phyloP scores from a whole-genome alignment of 2,329 filamentous ascomycete species.

The Diaporthe vexans region DNA sequence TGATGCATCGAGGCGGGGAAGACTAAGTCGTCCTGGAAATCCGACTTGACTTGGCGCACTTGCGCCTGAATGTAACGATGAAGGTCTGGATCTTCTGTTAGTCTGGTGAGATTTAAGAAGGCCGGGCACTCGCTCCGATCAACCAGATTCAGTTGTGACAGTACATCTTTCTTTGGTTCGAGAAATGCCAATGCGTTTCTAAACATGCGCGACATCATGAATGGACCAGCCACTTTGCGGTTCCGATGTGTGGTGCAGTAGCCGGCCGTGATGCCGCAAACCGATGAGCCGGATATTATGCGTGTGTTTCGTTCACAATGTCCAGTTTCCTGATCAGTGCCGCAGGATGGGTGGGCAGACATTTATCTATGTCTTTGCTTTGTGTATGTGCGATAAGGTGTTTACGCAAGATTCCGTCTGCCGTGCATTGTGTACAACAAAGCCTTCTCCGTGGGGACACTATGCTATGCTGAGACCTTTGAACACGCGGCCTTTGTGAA shows the following conservation, averaged over 20 bases:
- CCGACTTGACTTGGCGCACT: background rate
- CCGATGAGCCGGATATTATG: background rate
- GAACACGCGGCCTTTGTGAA: too few relatives aligned
- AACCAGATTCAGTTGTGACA: background rate
- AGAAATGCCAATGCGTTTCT: background rate
- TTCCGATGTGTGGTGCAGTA: background rate
- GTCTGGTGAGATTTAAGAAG: background rate
- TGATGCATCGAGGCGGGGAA: background rate
- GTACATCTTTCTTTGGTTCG: background rate
- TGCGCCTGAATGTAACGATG: background rate
- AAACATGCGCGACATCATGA: background rate
- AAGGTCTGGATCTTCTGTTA: background rate
- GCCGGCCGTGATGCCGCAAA: background rate
- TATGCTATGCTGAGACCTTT: background rate
- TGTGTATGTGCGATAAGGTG: background rate
- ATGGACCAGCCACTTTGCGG: background rate
- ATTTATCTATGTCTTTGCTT: background rate
- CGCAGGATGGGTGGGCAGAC: background rate
- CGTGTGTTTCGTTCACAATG: background rate
- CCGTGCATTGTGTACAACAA: background rate
- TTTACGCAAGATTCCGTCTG: background rate
- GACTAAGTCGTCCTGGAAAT: background rate
- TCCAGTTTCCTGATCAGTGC: rapidly evolving
- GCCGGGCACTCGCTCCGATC: conserved; percentile 3
- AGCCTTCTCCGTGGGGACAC: background rate